phyloP scores from a whole-genome alignment of 108 stramenopile species.

The Cylindrotheca fusiformis region DNA sequence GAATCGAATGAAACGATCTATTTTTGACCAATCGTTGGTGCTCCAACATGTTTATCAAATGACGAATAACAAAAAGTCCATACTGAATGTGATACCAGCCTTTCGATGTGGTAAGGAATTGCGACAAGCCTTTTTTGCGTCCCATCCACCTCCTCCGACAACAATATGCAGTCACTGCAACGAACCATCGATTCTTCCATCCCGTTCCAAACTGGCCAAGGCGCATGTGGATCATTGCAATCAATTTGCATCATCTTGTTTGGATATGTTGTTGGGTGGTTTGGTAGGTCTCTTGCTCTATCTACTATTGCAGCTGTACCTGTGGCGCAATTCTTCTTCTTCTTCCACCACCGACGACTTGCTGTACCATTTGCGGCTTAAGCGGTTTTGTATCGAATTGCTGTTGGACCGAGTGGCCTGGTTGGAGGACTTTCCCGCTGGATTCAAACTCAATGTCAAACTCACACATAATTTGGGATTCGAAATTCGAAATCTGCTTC shows the following conservation, averaged over 20 bases:
- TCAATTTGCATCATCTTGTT: slow-evolving; percentile 3
- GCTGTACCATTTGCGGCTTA: no score
- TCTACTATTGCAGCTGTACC: no score
- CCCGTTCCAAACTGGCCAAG: background rate
- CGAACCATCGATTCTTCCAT: slow-evolving; percentile 3
- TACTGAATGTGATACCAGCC: background rate
- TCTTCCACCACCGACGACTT: background rate
- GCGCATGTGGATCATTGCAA: slow-evolving; percentile 2
- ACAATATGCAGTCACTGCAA: background rate
- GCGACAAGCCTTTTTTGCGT: background rate
- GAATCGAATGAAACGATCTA: slow-evolving; percentile 17
- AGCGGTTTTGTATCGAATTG: background rate
- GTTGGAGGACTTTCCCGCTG: slow-evolving; percentile 74
- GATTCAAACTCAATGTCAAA: slow-evolving; percentile 81
- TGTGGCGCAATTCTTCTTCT: no score
- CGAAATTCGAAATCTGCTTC: slow-evolving; percentile 28
- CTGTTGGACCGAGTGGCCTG: slow-evolving; percentile 27
- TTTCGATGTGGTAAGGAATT: no score
- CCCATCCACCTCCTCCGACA: background rate
- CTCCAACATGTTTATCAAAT: no score
- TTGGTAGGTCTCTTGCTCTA: slow-evolving; percentile 5
- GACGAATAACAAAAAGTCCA: slow-evolving; percentile 4
- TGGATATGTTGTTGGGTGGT: slow-evolving; percentile 20
- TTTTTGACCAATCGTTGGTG: slow-evolving; percentile 19
- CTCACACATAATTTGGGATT: slow-evolving; percentile 62